Evolutionary conservation across 1,139 yeast genomes (phyloP).

Genomic region (Lodderomyces parapsilosis): DNA sequence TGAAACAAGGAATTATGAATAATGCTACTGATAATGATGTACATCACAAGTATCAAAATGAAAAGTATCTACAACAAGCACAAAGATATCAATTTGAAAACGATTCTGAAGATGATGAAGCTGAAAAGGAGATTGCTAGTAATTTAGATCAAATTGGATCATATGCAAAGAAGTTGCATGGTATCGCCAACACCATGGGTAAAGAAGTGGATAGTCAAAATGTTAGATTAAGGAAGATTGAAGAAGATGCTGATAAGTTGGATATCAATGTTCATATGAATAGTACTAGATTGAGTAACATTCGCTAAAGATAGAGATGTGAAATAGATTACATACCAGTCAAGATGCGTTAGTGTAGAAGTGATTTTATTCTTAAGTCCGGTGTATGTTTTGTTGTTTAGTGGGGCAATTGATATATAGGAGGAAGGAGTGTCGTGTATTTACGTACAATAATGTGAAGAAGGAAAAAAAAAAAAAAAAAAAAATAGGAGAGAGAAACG

Average conservation of each 20-base stretch:
- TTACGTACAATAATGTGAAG: not conserved
- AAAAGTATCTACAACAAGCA: conserved; percentile 46
- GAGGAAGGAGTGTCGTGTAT: not conserved
- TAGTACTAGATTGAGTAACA: conserved; percentile 44
- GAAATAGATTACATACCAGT: not conserved
- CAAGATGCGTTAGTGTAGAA: not conserved
- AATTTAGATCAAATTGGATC: conserved; percentile 54
- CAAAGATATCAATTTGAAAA: conserved; percentile 50
- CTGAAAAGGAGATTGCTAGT: conserved; percentile 55
- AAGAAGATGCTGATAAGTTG: conserved; percentile 55
- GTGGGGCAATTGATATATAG: not conserved
- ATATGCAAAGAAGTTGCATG: conserved; percentile 43
- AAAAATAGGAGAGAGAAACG: not conserved
- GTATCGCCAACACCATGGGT: conserved; percentile 46
- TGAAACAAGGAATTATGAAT: conserved; percentile 41
- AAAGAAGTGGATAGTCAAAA: conserved; percentile 53
- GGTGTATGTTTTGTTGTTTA: too few relatives aligned
- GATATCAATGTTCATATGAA: conserved; percentile 56
- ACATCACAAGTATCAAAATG: conserved; percentile 51
- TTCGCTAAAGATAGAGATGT: conserved; percentile 23
- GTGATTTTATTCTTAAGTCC: not conserved
- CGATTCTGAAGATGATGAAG: conserved; percentile 59
- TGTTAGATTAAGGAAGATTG: conserved; percentile 46
- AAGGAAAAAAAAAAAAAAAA: too few relatives aligned
- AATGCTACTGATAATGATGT: conserved; percentile 39